Percentiles rank a stretch among this genome's conserved stretches.
phyloP scores from a whole-genome alignment of 306 rosid species.

The Luffa aegyptiaca region DNA sequence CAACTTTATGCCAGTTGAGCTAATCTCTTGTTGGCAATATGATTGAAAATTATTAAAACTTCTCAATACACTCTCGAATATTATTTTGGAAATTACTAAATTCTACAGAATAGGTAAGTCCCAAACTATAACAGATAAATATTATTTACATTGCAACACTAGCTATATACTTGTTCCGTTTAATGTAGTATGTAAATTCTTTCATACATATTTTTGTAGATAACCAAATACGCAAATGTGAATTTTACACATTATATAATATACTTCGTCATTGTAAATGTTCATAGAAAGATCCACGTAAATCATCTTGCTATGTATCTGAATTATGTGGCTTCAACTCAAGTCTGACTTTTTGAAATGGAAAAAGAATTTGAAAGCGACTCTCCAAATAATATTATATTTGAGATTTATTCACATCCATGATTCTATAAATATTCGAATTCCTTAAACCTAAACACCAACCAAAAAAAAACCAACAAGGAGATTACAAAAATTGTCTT shows the following conservation, averaged over 20 bases:
- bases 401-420: background rate
- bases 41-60: too few relatives aligned
- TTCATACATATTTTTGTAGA: too few relatives aligned
- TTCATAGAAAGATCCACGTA: background rate
- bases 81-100: too few relatives aligned
- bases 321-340: background rate
- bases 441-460: background rate
- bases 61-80: background rate
- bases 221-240: too few relatives aligned
- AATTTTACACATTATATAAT: background rate
- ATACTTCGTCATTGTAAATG: background rate
- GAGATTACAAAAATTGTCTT: background rate
- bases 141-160: too few relatives aligned
- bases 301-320: background rate
- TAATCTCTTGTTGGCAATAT: too few relatives aligned
- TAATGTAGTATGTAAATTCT: too few relatives aligned
- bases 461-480: background rate
- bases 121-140: too few relatives aligned
- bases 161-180: too few relatives aligned
- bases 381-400: background rate
- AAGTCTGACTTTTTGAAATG: background rate
- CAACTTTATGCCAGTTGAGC: too few relatives aligned
- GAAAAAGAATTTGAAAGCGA: background rate
- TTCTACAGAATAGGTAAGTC: too few relatives aligned
- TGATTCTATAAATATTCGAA: background rate